A percentile compares a stretch with the other conserved stretches of the same genome.
phyloP scores from a whole-genome alignment of 2,329 filamentous ascomycete genomes.

The Exserohilum turcica region DNA sequence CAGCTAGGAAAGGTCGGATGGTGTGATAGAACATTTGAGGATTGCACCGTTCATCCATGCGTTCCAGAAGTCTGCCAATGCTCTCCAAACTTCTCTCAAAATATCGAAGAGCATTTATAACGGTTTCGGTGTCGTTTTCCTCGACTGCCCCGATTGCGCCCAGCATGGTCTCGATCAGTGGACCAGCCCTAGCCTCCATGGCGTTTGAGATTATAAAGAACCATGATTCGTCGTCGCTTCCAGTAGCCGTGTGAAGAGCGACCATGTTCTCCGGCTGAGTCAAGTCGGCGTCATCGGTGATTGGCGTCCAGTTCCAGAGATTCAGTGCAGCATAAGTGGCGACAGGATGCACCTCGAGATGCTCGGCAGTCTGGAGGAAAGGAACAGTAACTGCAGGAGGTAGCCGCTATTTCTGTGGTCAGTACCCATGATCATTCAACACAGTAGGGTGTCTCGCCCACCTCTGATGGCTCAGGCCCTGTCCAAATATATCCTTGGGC shows the following conservation, averaged over 20 bases:
- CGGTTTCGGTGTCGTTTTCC: slow-evolving; percentile 42
- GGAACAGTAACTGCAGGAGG: slow-evolving; percentile 40
- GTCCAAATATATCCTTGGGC: slow-evolving; percentile 83
- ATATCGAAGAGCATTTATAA: slow-evolving; percentile 49
- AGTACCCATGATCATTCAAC: slow-evolving; percentile 2
- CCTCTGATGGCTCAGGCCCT: slow-evolving; percentile 70
- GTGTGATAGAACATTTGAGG: slow-evolving; percentile 59
- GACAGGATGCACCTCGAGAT: slow-evolving; percentile 42
- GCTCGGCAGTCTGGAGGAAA: slow-evolving; percentile 34
- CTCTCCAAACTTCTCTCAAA: slow-evolving; percentile 52
- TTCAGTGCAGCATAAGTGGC: slow-evolving; percentile 45
- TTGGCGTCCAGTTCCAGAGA: slow-evolving; percentile 43
- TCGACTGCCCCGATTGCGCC: slow-evolving; percentile 54
- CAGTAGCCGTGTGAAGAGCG: slow-evolving; percentile 39
- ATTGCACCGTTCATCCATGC: slow-evolving; percentile 58
- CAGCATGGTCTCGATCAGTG: slow-evolving; percentile 53
- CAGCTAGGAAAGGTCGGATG: slow-evolving; percentile 58
- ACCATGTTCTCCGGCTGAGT: slow-evolving; percentile 39
- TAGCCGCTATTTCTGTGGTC: slow-evolving; percentile 26
- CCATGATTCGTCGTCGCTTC: slow-evolving; percentile 45
- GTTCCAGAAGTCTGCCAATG: slow-evolving; percentile 48
- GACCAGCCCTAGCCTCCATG: slow-evolving; percentile 58
- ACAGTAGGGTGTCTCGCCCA: slow-evolving; percentile 40
- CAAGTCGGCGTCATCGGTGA: slow-evolving; percentile 25
- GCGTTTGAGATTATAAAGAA: slow-evolving; percentile 60